phyloP scores from a whole-genome alignment of 2,329 filamentous ascomycete species.

The Fusarium irregulare region DNA sequence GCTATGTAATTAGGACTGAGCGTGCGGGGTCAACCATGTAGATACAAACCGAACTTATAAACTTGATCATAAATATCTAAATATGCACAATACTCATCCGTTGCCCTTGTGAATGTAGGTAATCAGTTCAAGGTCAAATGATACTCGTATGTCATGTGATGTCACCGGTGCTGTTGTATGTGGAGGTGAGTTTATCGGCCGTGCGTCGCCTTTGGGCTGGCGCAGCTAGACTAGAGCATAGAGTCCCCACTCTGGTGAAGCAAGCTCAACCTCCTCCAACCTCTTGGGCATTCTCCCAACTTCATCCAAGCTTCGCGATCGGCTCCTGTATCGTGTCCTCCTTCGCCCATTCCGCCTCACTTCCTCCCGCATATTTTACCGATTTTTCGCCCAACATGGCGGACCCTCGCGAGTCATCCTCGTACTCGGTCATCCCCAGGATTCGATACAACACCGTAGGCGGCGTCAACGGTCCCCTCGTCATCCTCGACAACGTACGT shows the following conservation, averaged over 20 bases:
- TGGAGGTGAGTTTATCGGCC: conserved; percentile 42
- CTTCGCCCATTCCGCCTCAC: conserved; percentile 26
- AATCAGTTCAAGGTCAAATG: not conserved
- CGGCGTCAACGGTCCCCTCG: conserved; percentile 96
- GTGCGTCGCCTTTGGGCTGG: conserved; percentile 46
- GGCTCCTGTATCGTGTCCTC: conserved; percentile 35
- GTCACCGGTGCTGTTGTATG: conserved; percentile 45
- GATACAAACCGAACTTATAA: not conserved
- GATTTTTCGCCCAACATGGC: conserved; percentile 56
- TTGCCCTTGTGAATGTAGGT: not conserved
- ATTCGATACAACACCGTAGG: conserved; percentile 98
- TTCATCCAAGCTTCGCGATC: conserved; percentile 42
- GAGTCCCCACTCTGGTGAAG: conserved; percentile 52
- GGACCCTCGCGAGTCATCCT: conserved; percentile 69
- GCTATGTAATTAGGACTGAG: not conserved
- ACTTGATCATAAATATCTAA: not conserved
- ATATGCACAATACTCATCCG: not conserved
- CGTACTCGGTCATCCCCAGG: conserved; percentile 69
- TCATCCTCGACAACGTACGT: conserved; percentile 91
- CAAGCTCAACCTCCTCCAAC: conserved; percentile 57
- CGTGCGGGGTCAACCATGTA: not conserved
- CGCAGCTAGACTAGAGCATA: conserved; percentile 32
- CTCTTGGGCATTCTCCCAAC: conserved; percentile 47
- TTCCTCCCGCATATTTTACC: conserved; percentile 32
- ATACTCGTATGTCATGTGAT: conserved; percentile 53